phyloP scores from a whole-genome alignment of 345 rosid genomes.

The Syzygium jambos region DNA sequence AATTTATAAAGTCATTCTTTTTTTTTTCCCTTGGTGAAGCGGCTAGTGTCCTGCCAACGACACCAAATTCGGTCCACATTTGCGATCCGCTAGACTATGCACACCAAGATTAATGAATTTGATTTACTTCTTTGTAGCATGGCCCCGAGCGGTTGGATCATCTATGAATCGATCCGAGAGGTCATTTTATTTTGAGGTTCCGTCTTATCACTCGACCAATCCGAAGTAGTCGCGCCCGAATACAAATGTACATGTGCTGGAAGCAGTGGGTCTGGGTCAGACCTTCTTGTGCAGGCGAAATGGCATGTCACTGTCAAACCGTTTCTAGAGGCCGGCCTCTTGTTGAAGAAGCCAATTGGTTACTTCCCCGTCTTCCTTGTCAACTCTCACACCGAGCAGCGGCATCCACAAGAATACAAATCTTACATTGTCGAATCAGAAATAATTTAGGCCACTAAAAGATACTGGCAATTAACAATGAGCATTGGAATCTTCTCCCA shows the following conservation, averaged over 20 bases:
- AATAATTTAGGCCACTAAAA: background rate
- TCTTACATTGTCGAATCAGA: conserved; percentile 2
- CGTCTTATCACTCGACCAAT: background rate
- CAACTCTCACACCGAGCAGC: background rate
- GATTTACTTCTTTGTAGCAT: background rate
- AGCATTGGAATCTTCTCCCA: conserved; percentile 7
- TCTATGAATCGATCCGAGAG: background rate
- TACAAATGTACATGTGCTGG: background rate
- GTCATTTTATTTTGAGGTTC: background rate
- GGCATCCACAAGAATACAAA: background rate
- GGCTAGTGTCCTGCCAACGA: background rate
- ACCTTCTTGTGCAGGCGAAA: background rate
- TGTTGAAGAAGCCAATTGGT: background rate
- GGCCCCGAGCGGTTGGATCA: background rate
- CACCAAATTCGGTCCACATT: background rate
- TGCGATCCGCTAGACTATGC: background rate
- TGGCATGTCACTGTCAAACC: background rate
- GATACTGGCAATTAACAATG: background rate
- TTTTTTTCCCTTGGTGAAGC: background rate
- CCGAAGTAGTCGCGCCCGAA: background rate
- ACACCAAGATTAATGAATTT: background rate
- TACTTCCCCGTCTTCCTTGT: background rate
- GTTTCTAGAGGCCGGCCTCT: background rate
- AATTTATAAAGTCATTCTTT: background rate
- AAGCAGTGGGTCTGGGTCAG: background rate